Percentiles rank a stretch among this genome's conserved stretches.
Evolutionary conservation across 73 alveolate genomes (phyloP).

Genomic region (Paramecium primaurelia): DNA sequence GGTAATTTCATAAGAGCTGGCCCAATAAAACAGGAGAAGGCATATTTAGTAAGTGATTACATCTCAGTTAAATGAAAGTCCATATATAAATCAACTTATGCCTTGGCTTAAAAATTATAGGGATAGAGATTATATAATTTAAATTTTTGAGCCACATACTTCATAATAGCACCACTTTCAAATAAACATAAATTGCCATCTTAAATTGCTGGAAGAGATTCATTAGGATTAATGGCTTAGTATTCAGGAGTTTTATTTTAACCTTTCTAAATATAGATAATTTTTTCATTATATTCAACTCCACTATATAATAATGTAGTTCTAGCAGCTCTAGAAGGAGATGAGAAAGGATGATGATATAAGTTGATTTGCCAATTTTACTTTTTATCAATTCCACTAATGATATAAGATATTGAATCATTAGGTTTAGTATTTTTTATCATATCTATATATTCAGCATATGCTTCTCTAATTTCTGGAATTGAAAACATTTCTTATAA

Average conservation of each 20-base stretch:
- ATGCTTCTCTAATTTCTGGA: background rate
- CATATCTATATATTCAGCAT: background rate
- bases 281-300: background rate
- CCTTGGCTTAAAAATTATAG: background rate
- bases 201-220: background rate
- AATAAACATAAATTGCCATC: background rate
- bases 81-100: background rate
- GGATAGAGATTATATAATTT: background rate
- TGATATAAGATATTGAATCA: background rate
- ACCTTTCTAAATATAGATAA: background rate
- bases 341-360: background rate
- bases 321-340: background rate
- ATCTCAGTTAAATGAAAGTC: background rate
- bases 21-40: background rate
- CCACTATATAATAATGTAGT: background rate
- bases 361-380: background rate
- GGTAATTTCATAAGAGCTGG: background rate
- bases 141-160: background rate
- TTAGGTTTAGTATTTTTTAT: background rate
- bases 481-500: background rate
- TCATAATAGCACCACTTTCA: conserved; percentile 32
- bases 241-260: background rate
- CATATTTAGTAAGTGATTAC: background rate
- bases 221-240: background rate
- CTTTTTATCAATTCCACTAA: background rate